Percentiles rank a stretch among this genome's conserved stretches.
Conservation (phyloP, 75 land plant genomes). For the Pinus taeda region DNA sequence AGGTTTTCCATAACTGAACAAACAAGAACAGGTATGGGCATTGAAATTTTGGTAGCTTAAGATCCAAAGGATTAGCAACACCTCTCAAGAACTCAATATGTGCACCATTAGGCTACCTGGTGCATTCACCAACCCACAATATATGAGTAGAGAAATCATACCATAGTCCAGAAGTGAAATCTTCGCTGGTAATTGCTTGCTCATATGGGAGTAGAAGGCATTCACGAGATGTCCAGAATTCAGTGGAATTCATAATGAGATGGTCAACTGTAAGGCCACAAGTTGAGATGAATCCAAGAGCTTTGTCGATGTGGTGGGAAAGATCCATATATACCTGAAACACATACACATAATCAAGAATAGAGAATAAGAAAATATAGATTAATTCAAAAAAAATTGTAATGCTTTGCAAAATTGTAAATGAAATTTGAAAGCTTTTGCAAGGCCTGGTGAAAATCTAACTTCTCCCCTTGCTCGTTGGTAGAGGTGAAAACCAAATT, state of each 20-base stretch:
- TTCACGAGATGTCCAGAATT: constrained; percentile 41
- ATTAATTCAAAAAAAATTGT: too few relatives aligned
- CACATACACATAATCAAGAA: neutral
- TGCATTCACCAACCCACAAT: constrained; percentile 53
- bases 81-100: constrained; percentile 63
- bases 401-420: neutral
- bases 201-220: constrained; percentile 52
- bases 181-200: constrained; percentile 35
- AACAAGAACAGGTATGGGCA: neutral
- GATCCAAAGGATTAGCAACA: constrained; percentile 55
- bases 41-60: constrained; percentile 24
- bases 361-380: neutral
- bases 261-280: constrained; percentile 32
- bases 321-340: constrained; percentile 7
- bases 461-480: constrained; percentile 10
- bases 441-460: neutral
- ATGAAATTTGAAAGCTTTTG: neutral
- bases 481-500: constrained; percentile 16
- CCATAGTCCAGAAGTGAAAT: constrained; percentile 32
- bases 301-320: constrained; percentile 11
- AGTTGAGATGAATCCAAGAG: constrained; percentile 19
- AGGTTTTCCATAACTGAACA: neutral
- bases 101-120: constrained; percentile 57
- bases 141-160: constrained; percentile 38
- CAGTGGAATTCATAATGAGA: constrained; percentile 25